Conservation (phyloP, 805 yeast species). For the Clavispora carvajalis region DNA sequence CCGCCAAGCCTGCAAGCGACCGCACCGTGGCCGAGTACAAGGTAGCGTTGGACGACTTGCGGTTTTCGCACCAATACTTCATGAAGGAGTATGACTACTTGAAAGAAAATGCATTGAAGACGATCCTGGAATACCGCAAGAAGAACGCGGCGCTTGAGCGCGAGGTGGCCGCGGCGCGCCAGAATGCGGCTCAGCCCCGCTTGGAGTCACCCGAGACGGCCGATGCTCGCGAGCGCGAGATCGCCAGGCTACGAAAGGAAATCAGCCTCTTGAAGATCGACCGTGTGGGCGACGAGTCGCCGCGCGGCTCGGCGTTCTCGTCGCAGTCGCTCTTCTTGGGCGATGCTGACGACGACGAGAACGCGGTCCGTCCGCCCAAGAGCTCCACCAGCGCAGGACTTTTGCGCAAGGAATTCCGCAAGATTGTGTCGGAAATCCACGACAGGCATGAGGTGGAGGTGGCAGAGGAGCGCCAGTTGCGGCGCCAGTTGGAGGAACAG, state of each 20-base stretch:
- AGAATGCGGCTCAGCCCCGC: constrained; percentile 1
- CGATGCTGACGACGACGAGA: constrained; percentile 16
- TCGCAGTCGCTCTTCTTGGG: constrained; percentile 8
- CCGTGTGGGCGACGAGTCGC: constrained; percentile 31
- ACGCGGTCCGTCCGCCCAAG: constrained; percentile 3
- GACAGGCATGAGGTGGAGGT: constrained; percentile 56
- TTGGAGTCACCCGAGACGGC: constrained; percentile 6
- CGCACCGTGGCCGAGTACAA: constrained; percentile 33
- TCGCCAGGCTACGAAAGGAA: constrained; percentile 40
- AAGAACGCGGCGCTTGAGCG: constrained; percentile 49
- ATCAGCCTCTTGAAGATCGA: constrained; percentile 42
- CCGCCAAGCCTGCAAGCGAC: constrained; percentile 12
- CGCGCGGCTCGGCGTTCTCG: constrained; percentile 3
- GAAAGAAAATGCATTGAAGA: constrained; percentile 47
- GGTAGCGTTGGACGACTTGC: constrained; percentile 63
- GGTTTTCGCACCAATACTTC: constrained; percentile 65
- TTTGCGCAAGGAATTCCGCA: constrained; percentile 63
- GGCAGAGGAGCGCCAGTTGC: constrained; percentile 48
- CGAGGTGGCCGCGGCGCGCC: constrained; percentile 29
- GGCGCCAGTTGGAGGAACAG: constrained; percentile 36
- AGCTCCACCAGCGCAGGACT: constrained; percentile 42
- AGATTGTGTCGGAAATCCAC: constrained; percentile 56
- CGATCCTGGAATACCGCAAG: constrained; percentile 49
- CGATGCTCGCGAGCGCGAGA: constrained; percentile 33
- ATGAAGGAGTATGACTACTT: constrained; percentile 66